Conservation (phyloP, 129 eudicot genomes). For the Cynara cardunculus region DNA sequence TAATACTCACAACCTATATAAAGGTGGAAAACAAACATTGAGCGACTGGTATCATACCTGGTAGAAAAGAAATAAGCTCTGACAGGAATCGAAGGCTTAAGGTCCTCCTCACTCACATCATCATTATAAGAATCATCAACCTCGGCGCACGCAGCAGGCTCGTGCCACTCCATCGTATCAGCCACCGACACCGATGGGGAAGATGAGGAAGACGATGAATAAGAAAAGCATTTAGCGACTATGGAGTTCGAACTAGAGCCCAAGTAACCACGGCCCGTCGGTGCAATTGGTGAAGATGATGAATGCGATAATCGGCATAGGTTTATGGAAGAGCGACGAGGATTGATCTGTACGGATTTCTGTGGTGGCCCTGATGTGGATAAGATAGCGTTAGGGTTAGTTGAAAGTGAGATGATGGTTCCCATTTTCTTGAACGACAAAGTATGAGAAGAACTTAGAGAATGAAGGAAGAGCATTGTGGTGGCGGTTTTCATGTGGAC, state of each 20-base stretch:
- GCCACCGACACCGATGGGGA: constrained; percentile 30
- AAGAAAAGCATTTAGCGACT: constrained; percentile 37
- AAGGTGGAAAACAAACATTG: neutral
- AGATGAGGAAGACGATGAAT: constrained; percentile 13
- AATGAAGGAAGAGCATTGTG: constrained; percentile 14
- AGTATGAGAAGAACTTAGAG: constrained; percentile 7
- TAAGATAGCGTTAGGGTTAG: constrained; percentile 24
- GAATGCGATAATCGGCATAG: constrained; percentile 9
- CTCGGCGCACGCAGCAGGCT: constrained; percentile 28
- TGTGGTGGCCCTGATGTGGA: constrained; percentile 16
- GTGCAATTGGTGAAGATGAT: constrained; percentile 6
- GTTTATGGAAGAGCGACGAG: constrained; percentile 11
- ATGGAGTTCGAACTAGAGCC: constrained; percentile 22
- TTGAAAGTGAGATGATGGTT: constrained; percentile 32
- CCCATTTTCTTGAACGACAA: constrained; percentile 7
- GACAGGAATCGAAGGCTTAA: constrained; percentile 59
- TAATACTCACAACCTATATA: neutral
- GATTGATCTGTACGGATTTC: neutral
- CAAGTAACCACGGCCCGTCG: neutral
- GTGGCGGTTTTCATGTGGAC: constrained; percentile 19
- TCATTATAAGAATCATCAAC: constrained; percentile 23
- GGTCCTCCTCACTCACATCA: constrained; percentile 35
- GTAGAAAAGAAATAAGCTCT: constrained; percentile 92
- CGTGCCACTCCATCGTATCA: constrained; percentile 44
- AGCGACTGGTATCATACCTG: constrained; percentile 39